Evolutionary conservation across 108 stramenopile genomes (phyloP).

Genomic region (Bacterosira constricta): DNA sequence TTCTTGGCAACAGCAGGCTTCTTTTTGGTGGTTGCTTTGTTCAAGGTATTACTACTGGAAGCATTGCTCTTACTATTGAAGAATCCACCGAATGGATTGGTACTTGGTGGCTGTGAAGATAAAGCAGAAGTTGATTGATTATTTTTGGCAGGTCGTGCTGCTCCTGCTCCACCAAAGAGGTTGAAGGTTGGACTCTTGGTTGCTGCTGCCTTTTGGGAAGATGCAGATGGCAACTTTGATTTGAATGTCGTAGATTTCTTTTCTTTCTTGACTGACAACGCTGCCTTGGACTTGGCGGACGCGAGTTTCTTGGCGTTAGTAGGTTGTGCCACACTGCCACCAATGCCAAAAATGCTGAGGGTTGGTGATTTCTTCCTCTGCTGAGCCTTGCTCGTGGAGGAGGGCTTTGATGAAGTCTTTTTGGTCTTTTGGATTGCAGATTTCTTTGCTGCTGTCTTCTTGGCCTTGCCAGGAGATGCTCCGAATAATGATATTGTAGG

Average conservation of each 20-base stretch:
- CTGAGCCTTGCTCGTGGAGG: background rate
- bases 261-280: background rate
- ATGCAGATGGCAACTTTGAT: background rate
- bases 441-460: constrained; percentile 4
- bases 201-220: background rate
- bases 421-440: background rate
- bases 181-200: background rate
- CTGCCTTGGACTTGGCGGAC: background rate
- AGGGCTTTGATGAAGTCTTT: background rate
- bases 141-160: background rate
- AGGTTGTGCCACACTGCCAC: background rate
- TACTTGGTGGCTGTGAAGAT: background rate
- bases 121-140: background rate
- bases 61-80: background rate
- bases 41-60: no score
- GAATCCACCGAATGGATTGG: background rate
- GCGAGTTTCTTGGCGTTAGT: background rate
- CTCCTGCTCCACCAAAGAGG: background rate
- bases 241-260: background rate
- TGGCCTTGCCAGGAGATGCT: background rate
- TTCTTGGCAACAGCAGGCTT: no score
- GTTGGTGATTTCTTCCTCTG: background rate
- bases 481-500: constrained; percentile 4
- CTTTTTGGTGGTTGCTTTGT: no score
- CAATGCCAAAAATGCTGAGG: background rate